phyloP scores from a whole-genome alignment of 2,329 filamentous ascomycete species.

The Graphilbum sp. region DNA sequence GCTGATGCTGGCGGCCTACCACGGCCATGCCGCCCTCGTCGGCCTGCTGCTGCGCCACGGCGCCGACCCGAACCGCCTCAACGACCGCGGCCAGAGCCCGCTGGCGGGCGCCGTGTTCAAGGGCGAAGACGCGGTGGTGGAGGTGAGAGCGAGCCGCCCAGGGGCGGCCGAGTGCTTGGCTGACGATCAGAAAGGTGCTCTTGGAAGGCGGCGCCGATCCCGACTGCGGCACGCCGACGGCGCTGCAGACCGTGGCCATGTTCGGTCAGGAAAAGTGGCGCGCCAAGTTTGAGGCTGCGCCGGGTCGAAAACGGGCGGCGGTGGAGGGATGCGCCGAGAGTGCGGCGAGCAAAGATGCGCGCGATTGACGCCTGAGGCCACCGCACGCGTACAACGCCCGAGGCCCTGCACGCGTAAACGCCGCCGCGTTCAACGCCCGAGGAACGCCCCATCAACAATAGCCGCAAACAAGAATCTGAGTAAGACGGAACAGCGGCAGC shows the following conservation, averaged over 20 bases:
- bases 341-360: too few relatives aligned
- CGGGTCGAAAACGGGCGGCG: too few relatives aligned
- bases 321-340: too few relatives aligned
- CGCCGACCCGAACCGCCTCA: slow-evolving; percentile 51
- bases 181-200: slow-evolving; percentile 20
- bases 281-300: slow-evolving; percentile 29
- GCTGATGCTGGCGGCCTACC: slow-evolving; percentile 59
- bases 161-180: too few relatives aligned
- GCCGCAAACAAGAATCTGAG: too few relatives aligned
- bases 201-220: slow-evolving; percentile 38
- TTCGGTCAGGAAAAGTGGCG: slow-evolving; percentile 37
- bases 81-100: slow-evolving; percentile 51
- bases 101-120: slow-evolving; percentile 61
- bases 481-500: too few relatives aligned
- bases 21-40: slow-evolving; percentile 46
- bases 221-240: slow-evolving; percentile 31
- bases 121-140: slow-evolving; percentile 47
- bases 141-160: slow-evolving; percentile 23
- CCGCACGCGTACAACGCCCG: too few relatives aligned
- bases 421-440: too few relatives aligned
- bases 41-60: slow-evolving; percentile 42
- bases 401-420: too few relatives aligned
- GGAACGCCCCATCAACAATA: too few relatives aligned
- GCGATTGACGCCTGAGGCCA: too few relatives aligned
- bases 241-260: slow-evolving; percentile 29